Conservation (phyloP, 345 rosid species). For the Rhodomyrtus tomentosa region DNA sequence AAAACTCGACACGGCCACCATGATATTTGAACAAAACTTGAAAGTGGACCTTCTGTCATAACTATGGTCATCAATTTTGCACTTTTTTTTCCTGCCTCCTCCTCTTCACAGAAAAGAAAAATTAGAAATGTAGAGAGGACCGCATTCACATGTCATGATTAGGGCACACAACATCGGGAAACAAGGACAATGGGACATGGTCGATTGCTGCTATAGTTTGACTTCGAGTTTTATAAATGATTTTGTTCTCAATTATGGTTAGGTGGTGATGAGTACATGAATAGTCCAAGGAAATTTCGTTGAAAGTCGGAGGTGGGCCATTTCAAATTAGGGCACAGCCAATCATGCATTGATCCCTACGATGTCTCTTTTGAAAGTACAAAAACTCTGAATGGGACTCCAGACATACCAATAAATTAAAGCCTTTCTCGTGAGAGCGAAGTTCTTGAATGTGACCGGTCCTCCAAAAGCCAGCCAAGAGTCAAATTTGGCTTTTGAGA, state of each 20-base stretch:
- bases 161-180: background rate
- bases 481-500: background rate
- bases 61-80: background rate
- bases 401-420: background rate
- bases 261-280: background rate
- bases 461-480: background rate
- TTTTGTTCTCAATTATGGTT: background rate
- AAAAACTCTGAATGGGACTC: background rate
- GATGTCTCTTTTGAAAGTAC: background rate
- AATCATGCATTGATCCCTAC: background rate
- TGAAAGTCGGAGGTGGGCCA: background rate
- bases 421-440: background rate
- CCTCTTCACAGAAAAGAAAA: background rate
- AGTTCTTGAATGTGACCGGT: background rate
- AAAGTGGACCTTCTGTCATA: background rate
- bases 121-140: background rate
- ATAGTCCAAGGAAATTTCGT: background rate
- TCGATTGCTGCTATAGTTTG: background rate
- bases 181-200: background rate
- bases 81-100: background rate
- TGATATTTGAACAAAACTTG: background rate
- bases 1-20: background rate
- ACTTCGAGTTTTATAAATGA: background rate
- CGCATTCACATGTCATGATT: background rate
- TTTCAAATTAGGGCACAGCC: background rate